Conservation (phyloP, 768 basidiomycete species). For the Leccinum obscurum region DNA sequence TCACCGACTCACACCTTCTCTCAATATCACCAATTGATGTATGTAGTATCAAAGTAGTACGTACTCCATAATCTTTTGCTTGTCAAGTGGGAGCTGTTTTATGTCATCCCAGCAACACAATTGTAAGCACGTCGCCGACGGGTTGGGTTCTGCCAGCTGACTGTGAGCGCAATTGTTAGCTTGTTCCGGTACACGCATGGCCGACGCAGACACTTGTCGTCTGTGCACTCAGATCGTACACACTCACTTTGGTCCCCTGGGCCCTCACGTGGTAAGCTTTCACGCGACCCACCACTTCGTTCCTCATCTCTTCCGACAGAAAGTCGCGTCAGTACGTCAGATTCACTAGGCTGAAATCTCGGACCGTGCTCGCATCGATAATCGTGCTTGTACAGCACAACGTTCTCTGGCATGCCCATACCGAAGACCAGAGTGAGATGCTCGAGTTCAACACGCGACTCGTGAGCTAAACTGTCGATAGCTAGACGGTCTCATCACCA, state of each 20-base stretch:
- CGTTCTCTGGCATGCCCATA: constrained; percentile 79
- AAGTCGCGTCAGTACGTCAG: constrained; percentile 72
- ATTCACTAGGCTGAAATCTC: constrained; percentile 65
- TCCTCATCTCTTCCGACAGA: constrained; percentile 43
- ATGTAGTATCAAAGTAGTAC: no score
- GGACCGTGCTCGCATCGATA: constrained; percentile 68
- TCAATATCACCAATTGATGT: not conserved
- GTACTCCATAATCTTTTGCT: constrained; percentile 1
- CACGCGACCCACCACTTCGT: not conserved
- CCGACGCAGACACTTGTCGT: constrained; percentile 59
- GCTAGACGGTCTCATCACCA: no score
- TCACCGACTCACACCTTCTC: constrained; percentile 11
- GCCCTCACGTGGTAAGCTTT: constrained; percentile 51
- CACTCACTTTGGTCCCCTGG: constrained; percentile 62
- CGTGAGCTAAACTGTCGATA: constrained; percentile 44
- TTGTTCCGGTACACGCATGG: constrained; percentile 44
- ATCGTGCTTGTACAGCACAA: constrained; percentile 89
- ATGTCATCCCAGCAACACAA: constrained; percentile 13
- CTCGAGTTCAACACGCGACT: constrained; percentile 74
- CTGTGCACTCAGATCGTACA: constrained; percentile 63
- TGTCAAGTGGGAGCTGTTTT: not conserved
- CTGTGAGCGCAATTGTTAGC: not conserved
- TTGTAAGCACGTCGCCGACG: not conserved
- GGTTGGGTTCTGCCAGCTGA: not conserved
- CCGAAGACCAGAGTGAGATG: constrained; percentile 70